Evolutionary conservation across 2,329 filamentous ascomycete species (phyloP).

Genomic region (Fusarium sterilihyphosum): DNA sequence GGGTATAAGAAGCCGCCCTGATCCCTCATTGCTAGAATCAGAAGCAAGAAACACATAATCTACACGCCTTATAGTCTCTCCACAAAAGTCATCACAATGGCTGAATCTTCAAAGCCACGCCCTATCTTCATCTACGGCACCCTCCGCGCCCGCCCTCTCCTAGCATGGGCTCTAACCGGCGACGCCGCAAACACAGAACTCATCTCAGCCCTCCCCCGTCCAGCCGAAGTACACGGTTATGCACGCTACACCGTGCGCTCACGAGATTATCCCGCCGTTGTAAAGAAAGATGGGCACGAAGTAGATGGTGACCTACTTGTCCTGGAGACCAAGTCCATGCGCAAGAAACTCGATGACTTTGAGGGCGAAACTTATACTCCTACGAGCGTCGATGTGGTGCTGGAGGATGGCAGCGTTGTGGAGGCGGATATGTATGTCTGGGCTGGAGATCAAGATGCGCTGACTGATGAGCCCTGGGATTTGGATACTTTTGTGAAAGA

Average conservation of each 20-base stretch:
- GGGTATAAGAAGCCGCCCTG: no score
- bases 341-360: constrained; percentile 48
- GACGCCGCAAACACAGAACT: constrained; percentile 31
- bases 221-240: constrained; percentile 28
- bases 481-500: constrained; percentile 7
- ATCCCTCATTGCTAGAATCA: no score
- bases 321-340: constrained; percentile 37
- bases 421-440: constrained; percentile 48
- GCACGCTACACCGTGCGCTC: constrained; percentile 16
- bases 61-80: background rate
- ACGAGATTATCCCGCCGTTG: constrained; percentile 42
- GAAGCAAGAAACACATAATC: background rate
- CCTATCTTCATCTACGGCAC: background rate
- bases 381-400: constrained; percentile 3
- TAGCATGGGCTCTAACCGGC: constrained; percentile 45
- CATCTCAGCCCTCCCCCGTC: background rate
- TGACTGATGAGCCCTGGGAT: constrained; percentile 39
- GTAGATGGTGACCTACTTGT: constrained; percentile 43
- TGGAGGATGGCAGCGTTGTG: constrained; percentile 21
- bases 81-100: background rate
- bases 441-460: constrained; percentile 26
- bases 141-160: background rate
- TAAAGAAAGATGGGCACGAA: background rate
- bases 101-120: background rate
- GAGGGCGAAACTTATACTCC: constrained; percentile 43